phyloP scores from a whole-genome alignment of 768 basidiomycete genomes.

The Coprinopsis marcescibilis region DNA sequence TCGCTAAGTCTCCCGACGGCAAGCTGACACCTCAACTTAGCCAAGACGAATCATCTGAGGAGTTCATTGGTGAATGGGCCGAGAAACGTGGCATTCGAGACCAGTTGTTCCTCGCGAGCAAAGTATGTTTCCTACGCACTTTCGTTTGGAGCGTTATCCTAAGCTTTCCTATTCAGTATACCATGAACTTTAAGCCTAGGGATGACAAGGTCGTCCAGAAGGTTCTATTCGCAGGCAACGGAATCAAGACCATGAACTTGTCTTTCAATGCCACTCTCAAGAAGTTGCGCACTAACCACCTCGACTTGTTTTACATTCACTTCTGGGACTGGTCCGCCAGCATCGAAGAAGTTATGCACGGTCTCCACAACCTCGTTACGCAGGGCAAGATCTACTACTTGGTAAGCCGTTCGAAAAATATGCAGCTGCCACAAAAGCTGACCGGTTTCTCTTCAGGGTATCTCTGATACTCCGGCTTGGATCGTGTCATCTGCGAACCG shows the following conservation, averaged over 20 bases:
- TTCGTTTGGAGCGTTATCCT: neutral
- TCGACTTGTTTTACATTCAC: conserved; percentile 43
- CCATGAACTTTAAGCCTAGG: conserved; percentile 23
- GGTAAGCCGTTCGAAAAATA: too few species aligned
- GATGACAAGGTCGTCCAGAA: conserved; percentile 24
- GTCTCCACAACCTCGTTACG: conserved; percentile 45
- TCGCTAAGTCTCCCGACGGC: too few species aligned
- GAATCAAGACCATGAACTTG: conserved; percentile 35
- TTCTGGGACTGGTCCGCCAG: conserved; percentile 50
- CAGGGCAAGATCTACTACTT: conserved; percentile 51
- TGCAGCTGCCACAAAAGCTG: too few species aligned
- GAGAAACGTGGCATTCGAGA: conserved; percentile 36
- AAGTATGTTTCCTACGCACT: conserved; percentile 22
- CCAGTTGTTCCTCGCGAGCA: conserved; percentile 40
- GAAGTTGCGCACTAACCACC: conserved; percentile 40
- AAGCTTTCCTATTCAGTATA: conserved; percentile 21
- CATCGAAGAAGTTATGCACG: conserved; percentile 53
- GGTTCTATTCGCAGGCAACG: conserved; percentile 43
- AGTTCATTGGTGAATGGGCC: conserved; percentile 46
- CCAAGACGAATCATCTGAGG: too few species aligned
- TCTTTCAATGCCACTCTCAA: conserved; percentile 38
- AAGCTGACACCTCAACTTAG: too few species aligned
- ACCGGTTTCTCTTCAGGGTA: too few species aligned
- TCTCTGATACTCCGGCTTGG: conserved; percentile 11
- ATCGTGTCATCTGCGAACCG: conserved; percentile 13